Evolutionary conservation across 176 grass and related monocot genomes (phyloP), one percentile per base, ranked within the genome.

Genomic region (Aegilops longissima): DNA sequence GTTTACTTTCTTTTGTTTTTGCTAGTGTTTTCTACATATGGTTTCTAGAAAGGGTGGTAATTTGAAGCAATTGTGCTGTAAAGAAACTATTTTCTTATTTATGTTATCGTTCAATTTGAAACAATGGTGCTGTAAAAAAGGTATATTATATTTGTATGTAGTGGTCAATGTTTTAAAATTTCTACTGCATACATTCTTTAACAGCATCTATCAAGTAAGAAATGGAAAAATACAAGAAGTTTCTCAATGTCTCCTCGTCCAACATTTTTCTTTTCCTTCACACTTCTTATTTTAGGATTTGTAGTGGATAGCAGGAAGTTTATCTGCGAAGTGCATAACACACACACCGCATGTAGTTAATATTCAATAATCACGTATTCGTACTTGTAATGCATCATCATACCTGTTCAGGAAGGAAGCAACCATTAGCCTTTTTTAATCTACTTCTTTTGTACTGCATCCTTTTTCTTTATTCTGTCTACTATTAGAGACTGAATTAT

Each of bases 401-500:
- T 47, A 9, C 62, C 44, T 66, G 5, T 66, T 27, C 27, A 27
- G 30, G n/a, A 39, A 78, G 30, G 21, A 35, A 66, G 27, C 64
- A 16, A 66, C 64, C 64, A 16, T n/a, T 33, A 30, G 4, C 73
- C 17, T 66, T 39, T 34, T 51, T 45, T 78, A 65, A 40, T 30
- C 27, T 44, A 17, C 30, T 83, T 80, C 36, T 42, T 42, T 40
- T 79, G 33, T 39, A 40, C 38, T 64, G 25, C 58, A 67, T 36
- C 25, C 8, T 86, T 17, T 30, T 77, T 36, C 5, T 21, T 83
- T 81, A 12, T 38, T 80, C 4, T 77, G 8, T 42, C n/a, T 83
- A 25, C 35, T 83, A 66, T 59, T 51, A 30, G 8, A 35, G 61
- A 21, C 85, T 82, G 73, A 92, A 23, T 81, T 83, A 40, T 78